Base-by-base conservation (phyloP, 1,284 basidiomycete species). In the Phellinidium pouzarii region DNA sequence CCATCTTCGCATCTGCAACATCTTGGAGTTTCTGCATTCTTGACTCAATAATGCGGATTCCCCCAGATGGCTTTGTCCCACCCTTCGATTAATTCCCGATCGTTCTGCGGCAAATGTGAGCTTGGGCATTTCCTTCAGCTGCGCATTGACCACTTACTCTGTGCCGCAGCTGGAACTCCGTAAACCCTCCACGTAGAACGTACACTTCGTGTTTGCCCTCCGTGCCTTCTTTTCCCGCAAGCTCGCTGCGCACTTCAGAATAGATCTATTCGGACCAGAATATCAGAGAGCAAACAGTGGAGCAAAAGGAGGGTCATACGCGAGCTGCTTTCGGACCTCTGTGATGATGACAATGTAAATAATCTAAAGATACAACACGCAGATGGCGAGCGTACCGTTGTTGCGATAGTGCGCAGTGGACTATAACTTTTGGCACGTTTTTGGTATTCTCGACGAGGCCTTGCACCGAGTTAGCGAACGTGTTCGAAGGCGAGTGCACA, bases 381-480 rank as follows among this genome's bases (percentile, higher is more conserved):
- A 23, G 46, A 22, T 22, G n/a, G 26, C 22, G 1, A 17, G 66
- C 82, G 40, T 60, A 87, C 86, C 88, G 74, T 37, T 77, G 71
- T 68, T 90, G 87, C 5, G 85, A 88, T 47, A 85, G 68, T 3
- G 76, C 74, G 61, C 88, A 91, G 62, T 91, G 88, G 61, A 91
- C 91, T 44, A 91, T 71, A 26, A 90, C 69, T 17, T 73, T 66
- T 8, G 79, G 77, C 3, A 87, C 69, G 42, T 78, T 71, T 63
- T 84, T 82, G 11, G 79, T 80, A 54, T 79, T 68, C 60, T 72
- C 67, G 27, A 88, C 73, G 27, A 90, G 73, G 2, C 69, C 64
- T 61, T 83, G 72, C 22, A 88, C 78, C 25, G 68, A 73, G 45
- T 66, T 65, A 26, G 75, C 64, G 65, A 89, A 88, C 42, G 72